phyloP scores from a whole-genome alignment of 163 green algal genomes.

The Scenedesmus sp. region DNA sequence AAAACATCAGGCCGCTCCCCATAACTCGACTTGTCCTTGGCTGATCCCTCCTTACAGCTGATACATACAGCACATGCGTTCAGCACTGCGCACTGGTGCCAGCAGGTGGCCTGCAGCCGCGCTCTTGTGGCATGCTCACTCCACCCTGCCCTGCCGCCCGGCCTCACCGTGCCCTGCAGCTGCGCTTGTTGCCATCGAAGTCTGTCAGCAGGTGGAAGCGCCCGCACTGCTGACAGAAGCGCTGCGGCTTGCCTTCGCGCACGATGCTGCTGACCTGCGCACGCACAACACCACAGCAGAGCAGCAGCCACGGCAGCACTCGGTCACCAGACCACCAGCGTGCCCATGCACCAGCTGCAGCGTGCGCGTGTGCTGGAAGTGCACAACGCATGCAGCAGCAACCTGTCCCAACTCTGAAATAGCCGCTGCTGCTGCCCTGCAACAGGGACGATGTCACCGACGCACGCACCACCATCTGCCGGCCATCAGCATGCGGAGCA shows the following conservation, averaged over 20 bases:
- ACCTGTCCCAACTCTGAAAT: too few relatives aligned
- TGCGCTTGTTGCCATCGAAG: conserved; percentile 87
- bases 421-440: too few relatives aligned
- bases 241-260: conserved; percentile 75
- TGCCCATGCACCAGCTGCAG: neutral
- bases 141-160: too few relatives aligned
- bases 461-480: neutral
- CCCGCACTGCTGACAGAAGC: conserved; percentile 94
- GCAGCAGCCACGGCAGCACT: neutral
- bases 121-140: neutral
- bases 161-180: conserved; percentile 72
- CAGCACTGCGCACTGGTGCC: neutral
- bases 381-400: too few relatives aligned
- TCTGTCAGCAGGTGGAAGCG: conserved; percentile 81
- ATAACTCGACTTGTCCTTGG: too few relatives aligned
- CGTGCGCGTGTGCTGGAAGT: neutral
- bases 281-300: neutral
- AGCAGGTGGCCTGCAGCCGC: too few relatives aligned
- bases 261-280: conserved; percentile 68
- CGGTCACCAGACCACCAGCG: conserved; percentile 26
- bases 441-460: neutral
- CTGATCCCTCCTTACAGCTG: neutral
- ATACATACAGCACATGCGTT: neutral
- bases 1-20: too few relatives aligned
- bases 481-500: too few relatives aligned